A percentile compares a stretch with the other conserved stretches of the same genome.
Conservation (phyloP, 2,329 filamentous ascomycete genomes). For the Claviceps spartinae region DNA sequence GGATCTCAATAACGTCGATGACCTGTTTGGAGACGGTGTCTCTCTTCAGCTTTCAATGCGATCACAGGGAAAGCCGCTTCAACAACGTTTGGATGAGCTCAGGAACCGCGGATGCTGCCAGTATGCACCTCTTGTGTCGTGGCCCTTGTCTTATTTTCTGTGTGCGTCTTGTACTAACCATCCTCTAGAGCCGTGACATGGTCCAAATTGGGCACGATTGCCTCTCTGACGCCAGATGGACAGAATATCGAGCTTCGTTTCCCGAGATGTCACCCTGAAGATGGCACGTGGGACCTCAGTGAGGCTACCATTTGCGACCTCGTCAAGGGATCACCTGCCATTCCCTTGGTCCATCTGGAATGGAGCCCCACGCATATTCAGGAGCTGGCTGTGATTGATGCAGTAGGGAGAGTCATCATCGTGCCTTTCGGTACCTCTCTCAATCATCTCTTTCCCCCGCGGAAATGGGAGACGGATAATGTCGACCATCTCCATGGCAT, state of each 20-base stretch:
- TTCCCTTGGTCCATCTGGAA: slow-evolving; percentile 62
- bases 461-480: slow-evolving; percentile 51
- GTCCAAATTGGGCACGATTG: slow-evolving; percentile 79
- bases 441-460: slow-evolving; percentile 53
- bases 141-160: neutral
- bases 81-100: slow-evolving; percentile 63
- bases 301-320: slow-evolving; percentile 53
- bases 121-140: slow-evolving; percentile 36
- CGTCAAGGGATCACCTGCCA: slow-evolving; percentile 47
- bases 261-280: slow-evolving; percentile 52
- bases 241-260: slow-evolving; percentile 58
- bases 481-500: slow-evolving; percentile 63
- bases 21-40: slow-evolving; percentile 62
- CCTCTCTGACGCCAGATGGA: slow-evolving; percentile 62
- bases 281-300: slow-evolving; percentile 64
- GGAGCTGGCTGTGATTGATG: slow-evolving; percentile 75
- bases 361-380: slow-evolving; percentile 63
- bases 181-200: slow-evolving; percentile 59
- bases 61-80: slow-evolving; percentile 44
- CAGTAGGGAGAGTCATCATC: slow-evolving; percentile 62
- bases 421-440: slow-evolving; percentile 57
- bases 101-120: slow-evolving; percentile 65
- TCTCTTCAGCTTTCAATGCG: slow-evolving; percentile 39
- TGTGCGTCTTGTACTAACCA: neutral
- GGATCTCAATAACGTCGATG: slow-evolving; percentile 49